These are phyloP conservation scores for Madurella mycetomatis DNA, from an alignment of 2,329 filamentous ascomycete genomes.

Conservation along the genomic window DNA sequence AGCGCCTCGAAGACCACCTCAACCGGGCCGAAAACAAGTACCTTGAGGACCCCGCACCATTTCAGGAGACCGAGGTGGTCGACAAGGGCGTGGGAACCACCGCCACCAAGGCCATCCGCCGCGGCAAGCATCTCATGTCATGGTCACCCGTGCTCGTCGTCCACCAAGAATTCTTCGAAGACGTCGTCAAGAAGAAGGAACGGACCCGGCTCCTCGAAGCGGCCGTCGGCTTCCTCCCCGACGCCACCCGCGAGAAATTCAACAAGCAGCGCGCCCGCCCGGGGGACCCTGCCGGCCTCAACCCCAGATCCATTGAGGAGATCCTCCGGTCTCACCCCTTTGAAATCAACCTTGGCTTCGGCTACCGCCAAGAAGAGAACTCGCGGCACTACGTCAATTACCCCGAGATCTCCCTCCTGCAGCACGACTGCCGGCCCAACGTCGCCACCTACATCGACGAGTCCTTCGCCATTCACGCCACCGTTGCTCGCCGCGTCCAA, in stretches of 20 bases:
- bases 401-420: constrained; percentile 34
- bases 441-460: constrained; percentile 33
- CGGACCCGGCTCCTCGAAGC: constrained; percentile 22
- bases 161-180: constrained; percentile 22
- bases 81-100: constrained; percentile 21
- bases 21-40: constrained; percentile 20
- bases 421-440: constrained; percentile 42
- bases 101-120: constrained; percentile 22
- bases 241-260: constrained; percentile 21
- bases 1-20: constrained; percentile 21
- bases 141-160: constrained; percentile 25
- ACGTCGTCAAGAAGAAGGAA: constrained; percentile 16
- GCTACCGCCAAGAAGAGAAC: constrained; percentile 12
- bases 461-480: constrained; percentile 31
- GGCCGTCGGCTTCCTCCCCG: constrained; percentile 25
- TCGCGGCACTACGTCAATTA: constrained; percentile 29
- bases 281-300: constrained; percentile 5
- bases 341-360: constrained; percentile 25
- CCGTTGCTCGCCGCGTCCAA: constrained; percentile 32
- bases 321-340: constrained; percentile 25
- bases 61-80: constrained; percentile 14
- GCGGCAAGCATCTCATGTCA: constrained; percentile 24
- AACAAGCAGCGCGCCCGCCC: constrained; percentile 15
- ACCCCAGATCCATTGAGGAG: constrained; percentile 18
- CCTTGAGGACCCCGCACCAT: constrained; percentile 11